Evolutionary conservation across 768 basidiomycete genomes (phyloP), one percentile per base, ranked within the genome.

Genomic region (Austroboletus festivus): DNA sequence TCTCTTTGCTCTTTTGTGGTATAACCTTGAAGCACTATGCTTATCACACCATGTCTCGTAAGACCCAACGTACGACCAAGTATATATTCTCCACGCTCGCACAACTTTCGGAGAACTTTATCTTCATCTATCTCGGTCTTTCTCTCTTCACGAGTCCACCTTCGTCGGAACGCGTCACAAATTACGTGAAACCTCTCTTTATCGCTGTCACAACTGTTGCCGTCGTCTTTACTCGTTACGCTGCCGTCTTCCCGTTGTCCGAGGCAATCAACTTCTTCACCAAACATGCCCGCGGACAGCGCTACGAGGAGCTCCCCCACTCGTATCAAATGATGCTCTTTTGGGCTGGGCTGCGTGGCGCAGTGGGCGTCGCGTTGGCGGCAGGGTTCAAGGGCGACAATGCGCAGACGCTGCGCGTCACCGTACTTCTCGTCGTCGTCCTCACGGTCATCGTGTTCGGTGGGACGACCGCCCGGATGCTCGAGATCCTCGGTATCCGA

Each of bases 261-360:
- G 89, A 94, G 58, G 80, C 80, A 22, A 96, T 99, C 82, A 99
- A 99, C 72, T 77, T 96, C 55, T 85, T 97, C 76, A 87, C 85
- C 58, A 75, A 74, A 23, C 89, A 94, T 51, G 85, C 81, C 3
- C 82, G 91, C 1, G 93, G 93, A 1, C 89, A 93, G 60, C 80
- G 93, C 35, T 71, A 78, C 20, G 94, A 96, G 55, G 94, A 97
- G 57, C 73, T 99, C 5, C 94, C 96, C 1, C 94, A 98, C 67
- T 93, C 93, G 11, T 97, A 99, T 62, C 94, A 97, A 60, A 95
- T 98, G 91, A 96, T 98, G 93, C 72, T 98, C 15, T 98, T 98
- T 71, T 99, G 95, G 96, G 95, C 95, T 1, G 95, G 95, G 5
- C 72, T 99, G 46, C 78, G 96, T 23, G 96, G 96, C 30, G 96